phyloP scores from a whole-genome alignment of 805 yeast genomes.

The Cyberlindnera misumaiensis region DNA sequence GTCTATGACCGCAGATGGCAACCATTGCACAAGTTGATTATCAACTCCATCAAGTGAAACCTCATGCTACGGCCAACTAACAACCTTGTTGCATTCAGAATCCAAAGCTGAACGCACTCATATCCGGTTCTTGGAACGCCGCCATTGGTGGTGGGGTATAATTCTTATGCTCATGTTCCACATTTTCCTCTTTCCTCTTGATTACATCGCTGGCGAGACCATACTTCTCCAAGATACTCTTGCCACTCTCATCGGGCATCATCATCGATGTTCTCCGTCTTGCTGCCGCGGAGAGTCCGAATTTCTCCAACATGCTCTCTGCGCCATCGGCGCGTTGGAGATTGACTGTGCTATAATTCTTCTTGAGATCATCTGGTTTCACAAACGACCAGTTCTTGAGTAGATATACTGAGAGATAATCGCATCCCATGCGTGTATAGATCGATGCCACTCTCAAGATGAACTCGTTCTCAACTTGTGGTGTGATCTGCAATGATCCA shows the following conservation, averaged over 20 bases:
- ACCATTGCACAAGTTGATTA: slow-evolving; percentile 4
- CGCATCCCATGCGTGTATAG: slow-evolving; percentile 89
- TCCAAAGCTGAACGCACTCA: slow-evolving; percentile 64
- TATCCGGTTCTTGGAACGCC: slow-evolving; percentile 65
- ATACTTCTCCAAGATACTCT: slow-evolving; percentile 23
- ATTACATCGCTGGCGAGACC: slow-evolving; percentile 19
- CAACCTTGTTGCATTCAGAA: slow-evolving; percentile 8
- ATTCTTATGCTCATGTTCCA: slow-evolving; percentile 5
- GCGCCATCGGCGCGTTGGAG: slow-evolving; percentile 6
- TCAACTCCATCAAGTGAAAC: slow-evolving; percentile 3
- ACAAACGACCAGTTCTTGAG: slow-evolving; percentile 64
- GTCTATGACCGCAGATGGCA: slow-evolving; percentile 20
- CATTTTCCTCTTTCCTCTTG: slow-evolving; percentile 12
- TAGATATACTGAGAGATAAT: slow-evolving; percentile 58
- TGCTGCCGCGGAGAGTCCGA: slow-evolving; percentile 20
- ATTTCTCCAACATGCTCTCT: slow-evolving; percentile 15
- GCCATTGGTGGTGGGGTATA: slow-evolving; percentile 38
- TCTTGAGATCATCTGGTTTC: slow-evolving; percentile 14
- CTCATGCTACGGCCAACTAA: not conserved
- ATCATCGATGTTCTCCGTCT: slow-evolving; percentile 17
- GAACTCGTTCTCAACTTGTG: slow-evolving; percentile 50
- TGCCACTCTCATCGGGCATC: slow-evolving; percentile 5
- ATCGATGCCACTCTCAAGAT: slow-evolving; percentile 58
- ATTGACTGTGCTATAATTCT: slow-evolving; percentile 9
- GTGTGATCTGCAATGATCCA: slow-evolving; percentile 38